A percentile compares a stretch with the other conserved stretches of the same genome.
Conservation (phyloP, 1,284 basidiomycete genomes). For the Coniferiporia sulphurascens region DNA sequence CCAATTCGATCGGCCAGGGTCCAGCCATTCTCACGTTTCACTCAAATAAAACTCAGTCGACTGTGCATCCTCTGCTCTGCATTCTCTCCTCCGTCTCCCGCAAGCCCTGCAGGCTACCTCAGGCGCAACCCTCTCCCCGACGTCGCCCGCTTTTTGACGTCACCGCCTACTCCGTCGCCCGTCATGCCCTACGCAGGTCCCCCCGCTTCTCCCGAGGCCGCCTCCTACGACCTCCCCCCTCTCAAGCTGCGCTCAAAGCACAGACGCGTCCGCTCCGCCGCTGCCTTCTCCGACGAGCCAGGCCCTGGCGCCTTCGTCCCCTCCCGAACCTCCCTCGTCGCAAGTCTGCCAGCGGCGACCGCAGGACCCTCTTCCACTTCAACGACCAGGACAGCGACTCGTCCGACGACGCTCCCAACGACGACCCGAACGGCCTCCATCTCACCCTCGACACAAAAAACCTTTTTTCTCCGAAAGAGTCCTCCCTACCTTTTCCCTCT, state of each 20-base stretch:
- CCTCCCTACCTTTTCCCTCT: conserved; percentile 14
- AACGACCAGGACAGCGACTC: conserved; percentile 26
- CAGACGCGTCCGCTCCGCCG: conserved; percentile 34
- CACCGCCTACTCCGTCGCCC: neutral
- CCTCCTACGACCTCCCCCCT: conserved; percentile 23
- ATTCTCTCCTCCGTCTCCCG: too few species aligned
- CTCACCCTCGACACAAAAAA: conserved; percentile 20
- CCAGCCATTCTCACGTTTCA: too few species aligned
- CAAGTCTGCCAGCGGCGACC: conserved; percentile 22
- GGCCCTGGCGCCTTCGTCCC: conserved; percentile 47
- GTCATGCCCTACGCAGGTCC: conserved; percentile 19
- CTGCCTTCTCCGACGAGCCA: conserved; percentile 38
- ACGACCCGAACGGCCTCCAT: conserved; percentile 13
- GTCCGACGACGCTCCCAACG: conserved; percentile 21
- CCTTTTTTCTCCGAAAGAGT: conserved; percentile 15
- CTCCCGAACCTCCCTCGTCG: conserved; percentile 49
- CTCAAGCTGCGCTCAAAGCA: conserved; percentile 31
- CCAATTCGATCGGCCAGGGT: too few species aligned
- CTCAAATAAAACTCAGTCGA: too few species aligned
- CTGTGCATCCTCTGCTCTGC: too few species aligned
- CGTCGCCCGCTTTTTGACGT: neutral
- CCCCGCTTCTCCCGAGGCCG: conserved; percentile 18
- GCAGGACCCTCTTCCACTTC: conserved; percentile 35
- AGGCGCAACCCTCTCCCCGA: too few species aligned
- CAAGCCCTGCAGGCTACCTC: too few species aligned